Conservation (phyloP, 306 rosid species). For the Betula pendula region DNA sequence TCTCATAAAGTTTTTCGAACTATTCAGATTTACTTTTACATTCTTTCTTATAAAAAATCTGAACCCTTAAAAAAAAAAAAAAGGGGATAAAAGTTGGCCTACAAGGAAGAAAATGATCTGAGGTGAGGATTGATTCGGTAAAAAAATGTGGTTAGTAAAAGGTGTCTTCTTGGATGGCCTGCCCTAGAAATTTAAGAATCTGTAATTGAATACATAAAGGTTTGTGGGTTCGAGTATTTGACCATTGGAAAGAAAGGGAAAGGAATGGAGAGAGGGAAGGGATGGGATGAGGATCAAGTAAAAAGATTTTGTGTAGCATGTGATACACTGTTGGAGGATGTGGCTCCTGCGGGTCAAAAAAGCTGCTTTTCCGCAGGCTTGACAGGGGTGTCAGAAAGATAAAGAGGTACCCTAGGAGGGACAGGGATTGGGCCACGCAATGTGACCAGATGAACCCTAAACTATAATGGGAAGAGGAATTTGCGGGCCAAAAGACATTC, state of each 20-base stretch:
- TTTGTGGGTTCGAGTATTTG: conserved; percentile 25
- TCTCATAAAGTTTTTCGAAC: too few species aligned
- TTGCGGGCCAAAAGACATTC: conserved; percentile 32
- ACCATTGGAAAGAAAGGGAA: conserved; percentile 8
- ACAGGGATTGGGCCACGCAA: neutral
- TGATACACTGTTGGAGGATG: neutral
- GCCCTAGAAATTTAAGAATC: neutral
- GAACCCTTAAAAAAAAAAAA: too few species aligned
- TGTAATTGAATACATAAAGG: neutral
- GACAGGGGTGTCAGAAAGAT: neutral
- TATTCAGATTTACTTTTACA: too few species aligned
- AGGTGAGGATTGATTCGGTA: neutral
- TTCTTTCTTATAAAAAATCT: too few species aligned
- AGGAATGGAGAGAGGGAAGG: neutral
- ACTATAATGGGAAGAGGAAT: neutral
- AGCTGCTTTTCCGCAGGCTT: neutral
- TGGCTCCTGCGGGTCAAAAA: neutral
- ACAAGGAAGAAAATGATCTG: neutral
- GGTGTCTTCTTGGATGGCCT: neutral
- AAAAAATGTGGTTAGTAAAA: neutral
- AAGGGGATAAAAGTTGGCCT: too few species aligned
- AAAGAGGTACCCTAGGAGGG: neutral
- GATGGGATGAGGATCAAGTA: neutral
- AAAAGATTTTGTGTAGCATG: conserved; percentile 20
- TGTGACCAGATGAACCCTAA: neutral